Percentiles rank a stretch among this genome's conserved stretches.
phyloP scores from a whole-genome alignment of 805 yeast species.

The Myxozyma neglecta region DNA sequence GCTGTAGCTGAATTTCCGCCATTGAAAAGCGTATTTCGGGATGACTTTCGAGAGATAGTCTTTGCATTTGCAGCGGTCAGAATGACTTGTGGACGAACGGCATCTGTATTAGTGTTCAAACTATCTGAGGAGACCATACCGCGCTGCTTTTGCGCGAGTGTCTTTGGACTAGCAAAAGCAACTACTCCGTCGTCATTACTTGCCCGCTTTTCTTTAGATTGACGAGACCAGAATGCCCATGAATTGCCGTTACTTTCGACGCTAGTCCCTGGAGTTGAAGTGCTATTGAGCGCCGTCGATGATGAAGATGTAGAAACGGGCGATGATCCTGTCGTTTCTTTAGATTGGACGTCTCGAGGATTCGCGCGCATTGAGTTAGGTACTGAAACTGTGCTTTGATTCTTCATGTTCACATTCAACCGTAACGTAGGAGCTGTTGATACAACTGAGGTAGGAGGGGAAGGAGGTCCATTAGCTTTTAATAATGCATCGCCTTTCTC shows the following conservation, averaged over 20 bases:
- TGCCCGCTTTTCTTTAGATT: constrained; percentile 3
- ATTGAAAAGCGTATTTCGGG: constrained; percentile 5
- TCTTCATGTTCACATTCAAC: constrained; percentile 16
- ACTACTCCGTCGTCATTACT: constrained; percentile 23
- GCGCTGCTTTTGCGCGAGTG: constrained; percentile 18
- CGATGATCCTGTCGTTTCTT: not conserved
- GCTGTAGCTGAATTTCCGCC: not conserved
- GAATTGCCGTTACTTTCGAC: constrained; percentile 10
- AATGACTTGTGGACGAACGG: not conserved
- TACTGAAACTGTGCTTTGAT: constrained; percentile 18
- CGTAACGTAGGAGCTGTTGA: constrained; percentile 28
- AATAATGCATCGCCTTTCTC: not conserved
- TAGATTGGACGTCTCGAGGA: not conserved
- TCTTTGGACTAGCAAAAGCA: constrained; percentile 18
- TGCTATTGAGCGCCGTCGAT: not conserved
- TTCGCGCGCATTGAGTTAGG: not conserved
- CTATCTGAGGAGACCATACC: constrained; percentile 3
- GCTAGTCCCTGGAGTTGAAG: not conserved
- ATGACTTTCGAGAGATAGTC: not conserved
- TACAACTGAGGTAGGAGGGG: constrained; percentile 29
- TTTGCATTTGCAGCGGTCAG: not conserved
- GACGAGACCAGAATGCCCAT: constrained; percentile 29
- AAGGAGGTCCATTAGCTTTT: constrained; percentile 21
- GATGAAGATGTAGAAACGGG: constrained; percentile 2
- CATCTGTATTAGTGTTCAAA: constrained; percentile 16